A percentile compares a stretch with the other conserved stretches of the same genome.
Evolutionary conservation across 495 filamentous ascomycete genomes (phyloP).

Genomic region (Tuber brumale): DNA sequence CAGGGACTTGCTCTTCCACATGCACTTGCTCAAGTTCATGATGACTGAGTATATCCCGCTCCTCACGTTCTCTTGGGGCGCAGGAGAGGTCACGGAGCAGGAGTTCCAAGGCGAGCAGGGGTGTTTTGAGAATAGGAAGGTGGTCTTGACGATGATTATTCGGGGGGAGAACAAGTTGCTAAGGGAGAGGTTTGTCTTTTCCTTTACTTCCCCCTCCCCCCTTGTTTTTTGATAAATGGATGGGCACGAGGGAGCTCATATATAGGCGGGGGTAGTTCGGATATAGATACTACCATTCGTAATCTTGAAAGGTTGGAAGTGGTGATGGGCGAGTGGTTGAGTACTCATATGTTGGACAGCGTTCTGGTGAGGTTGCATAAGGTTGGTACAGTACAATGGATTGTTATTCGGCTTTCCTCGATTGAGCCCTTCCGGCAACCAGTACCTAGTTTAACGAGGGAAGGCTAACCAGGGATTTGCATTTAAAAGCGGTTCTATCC

Average conservation of each 20-base stretch:
- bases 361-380: neutral
- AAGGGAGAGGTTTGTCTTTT: neutral
- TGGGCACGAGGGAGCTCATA: neutral
- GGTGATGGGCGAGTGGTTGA: neutral
- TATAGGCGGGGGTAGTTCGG: neutral
- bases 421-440: neutral
- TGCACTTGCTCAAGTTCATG: constrained; percentile 4
- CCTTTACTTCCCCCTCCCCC: neutral
- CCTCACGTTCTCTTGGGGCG: neutral
- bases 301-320: neutral
- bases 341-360: neutral
- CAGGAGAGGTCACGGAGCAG: neutral
- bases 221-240: neutral
- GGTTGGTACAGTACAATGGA: neutral
- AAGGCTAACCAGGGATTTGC: neutral
- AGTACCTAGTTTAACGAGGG: neutral
- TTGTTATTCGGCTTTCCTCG: neutral
- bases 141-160: neutral
- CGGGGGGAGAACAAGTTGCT: neutral
- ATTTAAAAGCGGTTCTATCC: neutral
- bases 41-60: neutral
- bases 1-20: neutral
- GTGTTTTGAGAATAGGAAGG: neutral
- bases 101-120: neutral
- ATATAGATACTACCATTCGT: neutral